Base-by-base conservation (phyloP, 2,329 filamentous ascomycete genomes). In the Pseudogymnoascus sp. region DNA sequence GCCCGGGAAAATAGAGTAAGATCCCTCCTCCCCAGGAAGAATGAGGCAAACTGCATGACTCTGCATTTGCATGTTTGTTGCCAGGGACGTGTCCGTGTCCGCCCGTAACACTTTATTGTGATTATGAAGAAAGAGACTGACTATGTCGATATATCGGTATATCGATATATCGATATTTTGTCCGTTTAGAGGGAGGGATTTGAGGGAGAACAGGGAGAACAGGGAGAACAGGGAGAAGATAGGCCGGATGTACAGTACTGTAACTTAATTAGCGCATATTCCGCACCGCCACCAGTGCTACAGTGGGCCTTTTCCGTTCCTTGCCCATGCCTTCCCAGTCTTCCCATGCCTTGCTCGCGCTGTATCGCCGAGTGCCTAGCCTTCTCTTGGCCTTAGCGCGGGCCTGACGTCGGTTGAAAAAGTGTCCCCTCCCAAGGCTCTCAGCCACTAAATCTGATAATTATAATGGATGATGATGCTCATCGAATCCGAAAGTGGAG, bases 391-490 rank as follows among this genome's bases (percentile, higher is more conserved):
- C 49, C 49, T 55, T 55, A 55, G 49, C 49, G 49, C 28, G 28
- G 49, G 49, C 49, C 49, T 55, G 49, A 55, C 49, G 49, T 55
- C 49, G 49, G 49, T 55, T 55, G 49, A 55, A 55, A 55, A 55
- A 55, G 43, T 55, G 49, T 55, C 49, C 49, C 49, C 49, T 55
- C 49, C 49, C 49, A 55, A 55, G 28, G 9, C 49, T 55, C 49
- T 55, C 28, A 55, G 49, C 49, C 49, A 55, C 49, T 55, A 55
- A 55, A 55, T 55, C 49, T 55, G 49, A 55, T 55, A 55, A 55
- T 55, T 55, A 55, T 55, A 55, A 55, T 55, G 49, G 49, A 55
- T 55, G 49, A 55, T 55, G 49, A 55, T 55, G 49, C 49, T 55
- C 49, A 55, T 55, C 49, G n/a, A 45, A 55, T 55, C 28, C 18